phyloP scores from a whole-genome alignment of 129 eudicot species.

The Flaveria ramosissima region DNA sequence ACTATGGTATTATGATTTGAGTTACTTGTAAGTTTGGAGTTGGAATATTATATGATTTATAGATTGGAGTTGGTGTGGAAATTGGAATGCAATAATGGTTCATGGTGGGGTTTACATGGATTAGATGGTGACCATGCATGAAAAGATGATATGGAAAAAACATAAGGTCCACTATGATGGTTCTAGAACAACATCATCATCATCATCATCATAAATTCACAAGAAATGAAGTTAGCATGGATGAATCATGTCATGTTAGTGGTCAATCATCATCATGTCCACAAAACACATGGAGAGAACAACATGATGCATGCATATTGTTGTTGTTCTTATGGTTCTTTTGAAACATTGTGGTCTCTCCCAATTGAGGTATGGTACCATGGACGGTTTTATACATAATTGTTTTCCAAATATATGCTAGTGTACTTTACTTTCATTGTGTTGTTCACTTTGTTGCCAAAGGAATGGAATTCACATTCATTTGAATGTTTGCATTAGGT shows the following conservation, averaged over 20 bases:
- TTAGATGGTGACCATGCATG: slow-evolving; percentile 38
- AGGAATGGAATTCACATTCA: neutral
- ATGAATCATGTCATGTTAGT: slow-evolving; percentile 32
- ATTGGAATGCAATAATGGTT: slow-evolving; percentile 14
- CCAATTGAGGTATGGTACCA: slow-evolving; percentile 27
- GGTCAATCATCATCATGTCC: slow-evolving; percentile 43
- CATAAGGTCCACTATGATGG: slow-evolving; percentile 38
- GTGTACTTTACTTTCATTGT: slow-evolving; percentile 16
- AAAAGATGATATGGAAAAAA: slow-evolving; percentile 19
- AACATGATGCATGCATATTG: slow-evolving; percentile 37
- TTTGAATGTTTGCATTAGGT: too few relatives aligned
- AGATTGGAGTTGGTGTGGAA: slow-evolving; percentile 19
- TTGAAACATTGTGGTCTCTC: slow-evolving; percentile 32
- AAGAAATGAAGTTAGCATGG: slow-evolving; percentile 15
- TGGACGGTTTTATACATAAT: slow-evolving; percentile 32
- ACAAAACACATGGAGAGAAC: slow-evolving; percentile 47
- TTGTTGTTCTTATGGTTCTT: slow-evolving; percentile 30
- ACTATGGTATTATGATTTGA: slow-evolving; percentile 37
- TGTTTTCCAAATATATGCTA: slow-evolving; percentile 25
- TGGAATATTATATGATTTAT: slow-evolving; percentile 15
- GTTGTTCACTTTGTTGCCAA: slow-evolving; percentile 10
- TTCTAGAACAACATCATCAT: slow-evolving; percentile 34
- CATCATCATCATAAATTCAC: slow-evolving; percentile 5
- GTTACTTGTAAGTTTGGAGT: neutral
- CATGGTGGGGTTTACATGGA: slow-evolving; percentile 26